Percentiles rank a stretch among this genome's conserved stretches.
phyloP scores from a whole-genome alignment of 2,329 filamentous ascomycete species.

The Alternaria brassicicola region DNA sequence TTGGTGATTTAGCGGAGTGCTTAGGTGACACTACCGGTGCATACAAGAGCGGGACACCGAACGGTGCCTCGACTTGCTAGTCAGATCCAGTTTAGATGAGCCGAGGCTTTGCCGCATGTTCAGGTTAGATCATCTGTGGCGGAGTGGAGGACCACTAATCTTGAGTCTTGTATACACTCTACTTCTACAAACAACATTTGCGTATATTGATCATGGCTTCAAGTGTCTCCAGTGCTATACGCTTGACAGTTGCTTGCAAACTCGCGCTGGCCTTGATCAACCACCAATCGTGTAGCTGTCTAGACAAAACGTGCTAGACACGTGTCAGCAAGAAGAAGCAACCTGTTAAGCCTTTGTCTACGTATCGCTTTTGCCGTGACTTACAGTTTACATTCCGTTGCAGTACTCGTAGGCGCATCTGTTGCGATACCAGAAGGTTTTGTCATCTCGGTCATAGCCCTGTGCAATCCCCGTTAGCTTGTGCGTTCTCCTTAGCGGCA shows the following conservation, averaged over 20 bases:
- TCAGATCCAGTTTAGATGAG: background rate
- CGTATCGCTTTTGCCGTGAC: background rate
- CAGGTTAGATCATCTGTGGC: background rate
- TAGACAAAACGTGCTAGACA: background rate
- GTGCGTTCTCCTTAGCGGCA: background rate
- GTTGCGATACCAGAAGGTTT: background rate
- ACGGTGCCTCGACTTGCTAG: slow-evolving; percentile 28
- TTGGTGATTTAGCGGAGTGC: slow-evolving; percentile 31
- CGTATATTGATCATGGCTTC: background rate
- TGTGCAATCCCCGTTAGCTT: background rate
- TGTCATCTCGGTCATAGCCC: background rate
- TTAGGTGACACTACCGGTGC: slow-evolving; percentile 38
- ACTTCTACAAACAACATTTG: background rate
- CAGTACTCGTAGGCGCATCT: background rate
- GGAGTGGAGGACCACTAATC: background rate
- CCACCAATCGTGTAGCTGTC: background rate
- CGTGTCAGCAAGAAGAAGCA: background rate
- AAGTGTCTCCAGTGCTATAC: background rate
- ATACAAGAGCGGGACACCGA: slow-evolving; percentile 35
- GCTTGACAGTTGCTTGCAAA: background rate
- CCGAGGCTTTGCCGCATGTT: too few relatives aligned
- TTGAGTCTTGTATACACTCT: background rate
- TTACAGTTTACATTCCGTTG: background rate
- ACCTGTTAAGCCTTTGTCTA: background rate
- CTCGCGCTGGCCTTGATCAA: background rate